Percentiles rank a stretch among this genome's conserved stretches.
These are phyloP conservation scores for Clonostachys solani DNA, from an alignment of 2,329 filamentous ascomycete genomes.

Conservation along the genomic window DNA sequence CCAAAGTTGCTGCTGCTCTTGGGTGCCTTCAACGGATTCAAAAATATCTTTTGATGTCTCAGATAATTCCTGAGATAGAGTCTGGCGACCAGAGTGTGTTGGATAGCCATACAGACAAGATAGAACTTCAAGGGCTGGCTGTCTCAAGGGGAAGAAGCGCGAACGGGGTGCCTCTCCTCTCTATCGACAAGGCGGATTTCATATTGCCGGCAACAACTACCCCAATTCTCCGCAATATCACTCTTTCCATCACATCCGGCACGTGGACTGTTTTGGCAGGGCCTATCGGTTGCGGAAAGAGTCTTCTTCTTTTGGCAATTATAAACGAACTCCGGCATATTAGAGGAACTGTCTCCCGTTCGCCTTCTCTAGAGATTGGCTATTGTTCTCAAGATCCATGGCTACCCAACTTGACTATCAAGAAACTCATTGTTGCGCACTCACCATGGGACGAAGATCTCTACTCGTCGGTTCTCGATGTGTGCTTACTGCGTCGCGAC, in stretches of 20 bases:
- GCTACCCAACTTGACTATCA: constrained; percentile 24
- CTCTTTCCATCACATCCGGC: constrained; percentile 6
- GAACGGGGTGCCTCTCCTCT: too few relatives aligned
- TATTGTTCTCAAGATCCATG: constrained; percentile 26
- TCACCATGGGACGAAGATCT: constrained; percentile 17
- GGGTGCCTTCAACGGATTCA: constrained; percentile 5
- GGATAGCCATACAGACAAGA: too few relatives aligned
- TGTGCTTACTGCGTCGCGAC: constrained; percentile 23
- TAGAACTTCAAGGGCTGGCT: too few relatives aligned
- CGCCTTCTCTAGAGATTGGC: constrained; percentile 16
- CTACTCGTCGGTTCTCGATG: constrained; percentile 26
- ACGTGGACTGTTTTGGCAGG: not conserved
- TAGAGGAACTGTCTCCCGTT: constrained; percentile 13
- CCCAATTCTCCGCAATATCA: constrained; percentile 14
- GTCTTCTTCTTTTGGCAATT: constrained; percentile 27
- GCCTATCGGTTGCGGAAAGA: constrained; percentile 32
- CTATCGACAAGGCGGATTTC: constrained; percentile 1
- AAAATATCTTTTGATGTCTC: constrained; percentile 5
- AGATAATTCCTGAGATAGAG: too few relatives aligned
- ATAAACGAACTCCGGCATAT: constrained; percentile 24
- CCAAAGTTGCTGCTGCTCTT: constrained; percentile 1
- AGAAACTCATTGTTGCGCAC: constrained; percentile 30
- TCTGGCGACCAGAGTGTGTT: constrained; percentile 8
- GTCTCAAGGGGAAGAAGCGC: too few relatives aligned
- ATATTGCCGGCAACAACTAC: not conserved